Conservation (phyloP, 495 filamentous ascomycete genomes). For the Rhizodiscina lignyota region DNA sequence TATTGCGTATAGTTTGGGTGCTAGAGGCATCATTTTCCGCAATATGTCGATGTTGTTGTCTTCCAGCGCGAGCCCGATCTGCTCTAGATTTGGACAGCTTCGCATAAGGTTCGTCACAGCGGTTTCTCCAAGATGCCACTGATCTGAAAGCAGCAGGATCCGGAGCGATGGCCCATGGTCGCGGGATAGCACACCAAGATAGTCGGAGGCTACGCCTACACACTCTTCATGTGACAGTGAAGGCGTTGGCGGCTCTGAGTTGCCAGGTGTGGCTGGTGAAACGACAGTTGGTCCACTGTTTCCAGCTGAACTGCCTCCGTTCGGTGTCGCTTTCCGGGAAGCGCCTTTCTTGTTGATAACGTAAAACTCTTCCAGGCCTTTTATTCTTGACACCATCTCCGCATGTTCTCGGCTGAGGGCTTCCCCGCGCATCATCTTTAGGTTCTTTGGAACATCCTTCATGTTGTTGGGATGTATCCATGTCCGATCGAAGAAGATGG, state of each 20-base stretch:
- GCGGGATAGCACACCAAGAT: conserved; percentile 15
- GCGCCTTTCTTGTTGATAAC: conserved; percentile 7
- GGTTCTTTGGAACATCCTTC: conserved; percentile 7
- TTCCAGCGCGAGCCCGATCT: conserved; percentile 22
- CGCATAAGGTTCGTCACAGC: conserved; percentile 34
- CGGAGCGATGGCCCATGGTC: conserved; percentile 34
- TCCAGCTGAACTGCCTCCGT: not conserved
- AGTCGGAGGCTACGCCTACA: conserved; percentile 14
- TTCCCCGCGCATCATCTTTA: conserved; percentile 25
- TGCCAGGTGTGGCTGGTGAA: not conserved
- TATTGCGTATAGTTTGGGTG: conserved; percentile 17
- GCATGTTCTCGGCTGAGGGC: conserved; percentile 23
- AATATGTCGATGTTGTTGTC: conserved; percentile 2
- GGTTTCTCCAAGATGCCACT: conserved; percentile 33
- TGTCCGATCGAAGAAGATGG: conserved; percentile 33
- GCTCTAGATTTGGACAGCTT: conserved; percentile 40
- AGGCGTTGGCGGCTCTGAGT: conserved; percentile 3
- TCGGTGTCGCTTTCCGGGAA: not conserved
- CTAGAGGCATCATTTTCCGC: conserved; percentile 12
- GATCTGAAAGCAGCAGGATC: conserved; percentile 39
- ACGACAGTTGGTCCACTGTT: not conserved
- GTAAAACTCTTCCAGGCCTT: conserved; percentile 16
- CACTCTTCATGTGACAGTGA: conserved; percentile 6
- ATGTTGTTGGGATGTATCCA: not conserved
- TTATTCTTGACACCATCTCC: conserved; percentile 5